phyloP scores from a whole-genome alignment of 352 stramenopile species.

The Globisporangium cystogenes region DNA sequence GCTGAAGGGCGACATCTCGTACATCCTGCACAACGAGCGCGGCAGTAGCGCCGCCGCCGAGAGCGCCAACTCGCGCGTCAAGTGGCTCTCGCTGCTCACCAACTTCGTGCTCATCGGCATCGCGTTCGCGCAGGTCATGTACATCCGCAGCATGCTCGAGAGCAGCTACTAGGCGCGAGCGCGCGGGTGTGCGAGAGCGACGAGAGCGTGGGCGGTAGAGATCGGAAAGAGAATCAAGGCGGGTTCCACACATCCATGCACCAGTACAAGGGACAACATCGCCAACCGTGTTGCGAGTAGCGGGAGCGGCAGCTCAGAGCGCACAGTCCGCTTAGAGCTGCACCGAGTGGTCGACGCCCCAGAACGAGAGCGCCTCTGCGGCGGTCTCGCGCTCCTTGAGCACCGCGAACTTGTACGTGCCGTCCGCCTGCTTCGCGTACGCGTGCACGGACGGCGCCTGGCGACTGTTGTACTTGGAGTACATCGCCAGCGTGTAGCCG shows the following conservation, averaged over 20 bases:
- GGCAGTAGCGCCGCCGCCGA: constrained; percentile 72
- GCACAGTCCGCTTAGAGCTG: constrained; percentile 13
- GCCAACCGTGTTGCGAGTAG: neutral
- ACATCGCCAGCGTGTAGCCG: constrained; percentile 86
- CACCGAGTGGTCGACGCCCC: constrained; percentile 49
- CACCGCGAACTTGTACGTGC: constrained; percentile 38
- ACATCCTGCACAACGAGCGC: constrained; percentile 75
- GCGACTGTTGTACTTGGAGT: constrained; percentile 87
- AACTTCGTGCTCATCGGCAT: constrained; percentile 77
- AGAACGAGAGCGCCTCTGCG: constrained; percentile 63
- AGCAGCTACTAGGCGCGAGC: constrained; percentile 44
- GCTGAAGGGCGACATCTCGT: constrained; percentile 70
- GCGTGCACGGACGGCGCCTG: constrained; percentile 61
- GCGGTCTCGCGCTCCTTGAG: constrained; percentile 65
- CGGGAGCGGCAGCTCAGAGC: neutral
- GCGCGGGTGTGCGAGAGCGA: too few relatives aligned
- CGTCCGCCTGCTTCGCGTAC: constrained; percentile 26
- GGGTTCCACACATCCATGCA: too few relatives aligned
- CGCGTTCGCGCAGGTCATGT: constrained; percentile 74
- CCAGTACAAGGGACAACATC: neutral
- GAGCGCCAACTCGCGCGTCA: constrained; percentile 72
- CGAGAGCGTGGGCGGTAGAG: constrained; percentile 1
- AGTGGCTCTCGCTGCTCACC: constrained; percentile 76
- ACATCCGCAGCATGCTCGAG: constrained; percentile 80
- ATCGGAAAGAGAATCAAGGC: neutral